phyloP scores from a whole-genome alignment of 2,329 filamentous ascomycete species.

The Mariannaea sp. region DNA sequence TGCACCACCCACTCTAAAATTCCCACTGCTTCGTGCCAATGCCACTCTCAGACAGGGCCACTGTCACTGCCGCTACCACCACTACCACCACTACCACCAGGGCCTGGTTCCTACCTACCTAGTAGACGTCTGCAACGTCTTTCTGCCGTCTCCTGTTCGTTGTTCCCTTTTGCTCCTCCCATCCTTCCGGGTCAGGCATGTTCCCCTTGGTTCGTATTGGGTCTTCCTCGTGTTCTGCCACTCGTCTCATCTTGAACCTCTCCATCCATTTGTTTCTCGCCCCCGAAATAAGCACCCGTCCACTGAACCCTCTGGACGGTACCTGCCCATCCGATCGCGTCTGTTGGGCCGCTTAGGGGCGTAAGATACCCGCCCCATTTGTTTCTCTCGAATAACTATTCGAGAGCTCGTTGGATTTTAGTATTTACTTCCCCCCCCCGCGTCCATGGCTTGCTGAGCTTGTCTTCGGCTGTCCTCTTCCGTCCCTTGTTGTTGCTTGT shows the following conservation, averaged over 20 bases:
- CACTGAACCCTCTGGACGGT: slow-evolving; percentile 16
- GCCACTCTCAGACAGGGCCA: not conserved
- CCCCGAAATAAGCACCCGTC: slow-evolving; percentile 8
- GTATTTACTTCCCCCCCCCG: slow-evolving; percentile 35
- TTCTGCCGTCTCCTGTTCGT: slow-evolving; percentile 5
- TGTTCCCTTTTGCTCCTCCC: slow-evolving; percentile 14
- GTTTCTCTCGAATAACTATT: slow-evolving; percentile 13
- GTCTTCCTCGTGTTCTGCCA: slow-evolving; percentile 20
- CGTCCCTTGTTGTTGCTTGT: slow-evolving; percentile 21
- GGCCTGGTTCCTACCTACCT: too few species aligned
- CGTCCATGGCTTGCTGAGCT: slow-evolving; percentile 27
- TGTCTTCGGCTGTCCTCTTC: not conserved
- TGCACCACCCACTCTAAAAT: slow-evolving; percentile 13
- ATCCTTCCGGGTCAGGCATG: slow-evolving; percentile 5
- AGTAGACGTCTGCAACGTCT: slow-evolving; percentile 26
- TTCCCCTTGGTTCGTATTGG: slow-evolving; percentile 1
- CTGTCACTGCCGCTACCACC: not conserved
- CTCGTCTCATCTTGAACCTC: slow-evolving; percentile 25
- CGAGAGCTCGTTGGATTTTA: slow-evolving; percentile 20
- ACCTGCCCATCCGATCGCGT: slow-evolving; percentile 30
- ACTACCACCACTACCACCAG: not conserved
- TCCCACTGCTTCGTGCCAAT: slow-evolving; percentile 5
- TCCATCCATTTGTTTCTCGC: slow-evolving; percentile 11
- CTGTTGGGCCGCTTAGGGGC: slow-evolving; percentile 28
- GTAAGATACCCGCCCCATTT: slow-evolving; percentile 33